phyloP scores from a whole-genome alignment of 1,284 basidiomycete genomes.

The Chalciporus sp. region DNA sequence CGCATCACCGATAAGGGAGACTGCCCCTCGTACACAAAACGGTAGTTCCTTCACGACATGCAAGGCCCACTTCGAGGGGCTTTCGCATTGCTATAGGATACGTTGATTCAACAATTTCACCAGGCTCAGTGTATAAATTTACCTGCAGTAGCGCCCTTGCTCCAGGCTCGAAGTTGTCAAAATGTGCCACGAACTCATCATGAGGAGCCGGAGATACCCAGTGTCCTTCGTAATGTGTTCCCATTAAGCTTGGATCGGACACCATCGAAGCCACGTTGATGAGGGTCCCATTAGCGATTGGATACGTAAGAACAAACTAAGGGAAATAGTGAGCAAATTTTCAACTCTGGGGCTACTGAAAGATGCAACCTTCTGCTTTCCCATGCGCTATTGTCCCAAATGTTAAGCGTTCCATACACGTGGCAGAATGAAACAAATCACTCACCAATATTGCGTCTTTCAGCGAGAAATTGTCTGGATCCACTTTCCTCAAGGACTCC shows the following conservation, averaged over 20 bases:
- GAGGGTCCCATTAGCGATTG: conserved; percentile 40
- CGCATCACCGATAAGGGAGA: conserved; percentile 37
- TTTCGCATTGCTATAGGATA: neutral
- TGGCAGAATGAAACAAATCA: neutral
- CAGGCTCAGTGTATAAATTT: too few relatives aligned
- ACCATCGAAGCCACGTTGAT: conserved; percentile 46
- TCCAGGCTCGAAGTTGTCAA: conserved; percentile 44
- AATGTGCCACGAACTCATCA: conserved; percentile 32
- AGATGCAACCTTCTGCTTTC: conserved; percentile 2
- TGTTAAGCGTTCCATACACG: neutral
- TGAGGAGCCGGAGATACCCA: conserved; percentile 33
- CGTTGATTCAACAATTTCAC: too few relatives aligned
- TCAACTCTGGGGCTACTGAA: too few relatives aligned
- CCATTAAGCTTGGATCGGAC: conserved; percentile 38
- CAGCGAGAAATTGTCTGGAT: conserved; percentile 4
- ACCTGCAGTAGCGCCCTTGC: conserved; percentile 43
- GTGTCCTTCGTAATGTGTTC: conserved; percentile 36
- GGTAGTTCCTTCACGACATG: conserved; percentile 32
- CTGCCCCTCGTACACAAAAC: conserved; percentile 27
- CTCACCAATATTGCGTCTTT: neutral
- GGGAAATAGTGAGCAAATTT: too few relatives aligned
- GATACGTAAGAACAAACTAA: conserved; percentile 45
- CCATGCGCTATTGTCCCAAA: neutral
- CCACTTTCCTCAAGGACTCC: conserved; percentile 9
- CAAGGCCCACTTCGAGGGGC: conserved; percentile 25